Conservation (phyloP, 1,284 basidiomycete species). For the Sanghuangporus weigelae region DNA sequence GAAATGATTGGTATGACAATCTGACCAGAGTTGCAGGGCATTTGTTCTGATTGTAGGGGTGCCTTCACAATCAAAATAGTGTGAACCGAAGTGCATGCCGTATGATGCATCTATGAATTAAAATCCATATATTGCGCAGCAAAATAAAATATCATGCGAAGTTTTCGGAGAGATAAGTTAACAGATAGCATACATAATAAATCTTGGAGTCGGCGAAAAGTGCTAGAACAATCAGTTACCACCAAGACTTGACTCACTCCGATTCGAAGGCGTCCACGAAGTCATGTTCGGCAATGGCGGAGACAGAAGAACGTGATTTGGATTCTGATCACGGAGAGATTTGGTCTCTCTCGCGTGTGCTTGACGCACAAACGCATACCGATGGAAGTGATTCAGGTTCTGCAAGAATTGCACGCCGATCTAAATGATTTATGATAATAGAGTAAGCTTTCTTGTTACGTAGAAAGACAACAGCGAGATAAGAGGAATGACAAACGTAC, state of each 20-base stretch:
- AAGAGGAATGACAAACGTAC: constrained; percentile 40
- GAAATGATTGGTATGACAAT: too few relatives aligned
- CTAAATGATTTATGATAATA: constrained; percentile 34
- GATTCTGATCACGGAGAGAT: constrained; percentile 35
- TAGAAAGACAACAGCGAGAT: not conserved
- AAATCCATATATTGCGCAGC: not conserved
- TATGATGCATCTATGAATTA: not conserved
- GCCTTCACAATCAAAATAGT: not conserved
- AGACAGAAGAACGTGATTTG: constrained; percentile 31
- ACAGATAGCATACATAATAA: not conserved
- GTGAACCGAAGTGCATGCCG: not conserved
- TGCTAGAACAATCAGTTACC: constrained; percentile 17
- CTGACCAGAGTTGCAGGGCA: too few relatives aligned
- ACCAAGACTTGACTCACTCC: constrained; percentile 42
- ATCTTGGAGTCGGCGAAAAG: not conserved
- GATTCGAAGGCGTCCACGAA: constrained; percentile 42
- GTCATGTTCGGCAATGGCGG: constrained; percentile 28
- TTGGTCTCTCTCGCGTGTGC: constrained; percentile 56
- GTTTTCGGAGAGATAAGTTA: not conserved
- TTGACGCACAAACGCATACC: constrained; percentile 78
- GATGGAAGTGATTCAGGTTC: constrained; percentile 86
- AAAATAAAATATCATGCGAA: not conserved
- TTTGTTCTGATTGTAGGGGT: too few relatives aligned
- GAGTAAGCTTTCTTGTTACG: not conserved
- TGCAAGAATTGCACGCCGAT: constrained; percentile 83